Conservation (phyloP, 2,329 filamentous ascomycete genomes). For the Aspergillus costaricaensis region DNA sequence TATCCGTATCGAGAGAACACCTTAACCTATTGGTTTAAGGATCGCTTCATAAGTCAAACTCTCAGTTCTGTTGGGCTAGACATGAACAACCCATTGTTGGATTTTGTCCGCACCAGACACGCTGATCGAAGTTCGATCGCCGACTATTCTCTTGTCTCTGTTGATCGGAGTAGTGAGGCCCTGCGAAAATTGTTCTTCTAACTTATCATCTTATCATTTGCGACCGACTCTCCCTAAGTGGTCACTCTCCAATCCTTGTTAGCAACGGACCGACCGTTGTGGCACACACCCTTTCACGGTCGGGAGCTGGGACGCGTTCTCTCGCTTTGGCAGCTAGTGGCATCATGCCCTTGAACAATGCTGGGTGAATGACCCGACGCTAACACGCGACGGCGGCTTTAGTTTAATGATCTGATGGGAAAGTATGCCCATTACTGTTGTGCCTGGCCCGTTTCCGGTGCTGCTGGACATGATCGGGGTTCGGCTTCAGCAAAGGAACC, state of each 20-base stretch:
- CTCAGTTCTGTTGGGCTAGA: too few relatives aligned
- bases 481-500: constrained; percentile 12
- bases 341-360: background rate
- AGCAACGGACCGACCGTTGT: constrained; percentile 54
- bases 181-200: background rate
- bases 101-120: too few relatives aligned
- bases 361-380: background rate
- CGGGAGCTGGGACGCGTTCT: constrained; percentile 44
- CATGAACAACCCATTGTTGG: too few relatives aligned
- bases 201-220: background rate
- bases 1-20: too few relatives aligned
- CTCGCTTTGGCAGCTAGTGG: constrained; percentile 17
- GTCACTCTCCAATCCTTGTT: background rate
- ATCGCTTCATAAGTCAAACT: too few relatives aligned
- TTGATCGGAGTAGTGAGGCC: constrained; percentile 49
- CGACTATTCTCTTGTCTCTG: constrained; percentile 51
- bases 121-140: constrained; percentile 52
- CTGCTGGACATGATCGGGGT: constrained; percentile 17
- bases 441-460: constrained; percentile 34
- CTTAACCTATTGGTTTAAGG: too few relatives aligned
- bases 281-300: constrained; percentile 53
- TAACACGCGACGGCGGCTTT: background rate
- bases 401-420: constrained; percentile 34
- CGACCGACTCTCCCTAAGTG: too few relatives aligned
- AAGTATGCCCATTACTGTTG: constrained; percentile 34